Conservation (phyloP, 2,329 filamentous ascomycete genomes). For the Verticillium klebahnii region DNA sequence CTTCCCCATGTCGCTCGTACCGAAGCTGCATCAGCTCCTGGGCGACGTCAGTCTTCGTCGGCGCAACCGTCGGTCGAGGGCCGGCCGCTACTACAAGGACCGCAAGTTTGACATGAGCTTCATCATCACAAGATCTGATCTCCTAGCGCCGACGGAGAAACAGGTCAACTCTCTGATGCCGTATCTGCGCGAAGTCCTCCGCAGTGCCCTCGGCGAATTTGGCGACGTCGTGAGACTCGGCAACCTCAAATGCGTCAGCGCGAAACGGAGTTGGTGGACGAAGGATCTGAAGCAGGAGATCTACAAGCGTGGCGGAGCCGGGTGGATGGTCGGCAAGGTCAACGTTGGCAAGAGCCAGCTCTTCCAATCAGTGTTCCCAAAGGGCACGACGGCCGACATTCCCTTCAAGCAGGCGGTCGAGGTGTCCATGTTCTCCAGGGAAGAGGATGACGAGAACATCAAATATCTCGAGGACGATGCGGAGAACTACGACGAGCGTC, state of each 20-base stretch:
- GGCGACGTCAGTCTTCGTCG: constrained; percentile 70
- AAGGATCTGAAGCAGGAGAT: constrained; percentile 81
- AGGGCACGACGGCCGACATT: constrained; percentile 37
- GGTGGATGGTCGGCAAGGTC: constrained; percentile 97
- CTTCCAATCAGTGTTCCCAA: constrained; percentile 83
- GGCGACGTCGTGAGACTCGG: constrained; percentile 74
- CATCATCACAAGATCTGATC: constrained; percentile 82
- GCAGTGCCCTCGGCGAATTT: constrained; percentile 66
- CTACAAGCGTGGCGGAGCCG: constrained; percentile 74
- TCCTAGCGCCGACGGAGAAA: constrained; percentile 77
- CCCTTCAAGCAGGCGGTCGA: constrained; percentile 4
- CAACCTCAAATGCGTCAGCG: constrained; percentile 82
- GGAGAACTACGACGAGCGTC: constrained; percentile 17
- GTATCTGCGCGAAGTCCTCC: constrained; percentile 71
- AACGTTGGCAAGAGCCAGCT: constrained; percentile 96
- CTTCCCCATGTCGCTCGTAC: constrained; percentile 90
- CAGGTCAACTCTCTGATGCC: constrained; percentile 85
- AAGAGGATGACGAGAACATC: constrained; percentile 6
- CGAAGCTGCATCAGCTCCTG: constrained; percentile 66
- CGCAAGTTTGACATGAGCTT: constrained; percentile 79
- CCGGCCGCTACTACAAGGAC: constrained; percentile 60
- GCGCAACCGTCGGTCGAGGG: constrained; percentile 71
- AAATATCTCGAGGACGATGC: constrained; percentile 4
- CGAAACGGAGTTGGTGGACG: constrained; percentile 88
- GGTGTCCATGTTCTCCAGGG: constrained; percentile 9